A percentile compares a stretch with the other conserved stretches of the same genome.
Conservation (phyloP, 192 early-diverging fungal species). For the Coemansia aciculifera region DNA sequence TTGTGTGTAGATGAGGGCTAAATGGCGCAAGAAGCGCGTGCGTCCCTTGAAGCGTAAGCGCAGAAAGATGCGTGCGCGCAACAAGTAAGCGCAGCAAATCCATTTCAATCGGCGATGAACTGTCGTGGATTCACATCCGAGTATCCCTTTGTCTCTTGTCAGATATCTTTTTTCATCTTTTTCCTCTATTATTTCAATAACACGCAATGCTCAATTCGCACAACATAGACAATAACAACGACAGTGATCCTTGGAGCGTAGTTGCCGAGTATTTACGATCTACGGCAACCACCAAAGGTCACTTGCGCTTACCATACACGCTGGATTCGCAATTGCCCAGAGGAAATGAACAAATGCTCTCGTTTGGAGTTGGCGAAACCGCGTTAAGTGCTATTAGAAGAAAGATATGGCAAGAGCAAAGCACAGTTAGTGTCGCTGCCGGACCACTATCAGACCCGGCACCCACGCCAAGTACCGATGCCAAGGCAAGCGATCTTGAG, state of each 20-base stretch:
- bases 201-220: not conserved
- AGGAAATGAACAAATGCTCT: not conserved
- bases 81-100: conserved; percentile 17
- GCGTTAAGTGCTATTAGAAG: not conserved
- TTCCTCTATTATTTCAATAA: not conserved
- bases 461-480: not conserved
- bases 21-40: conserved; percentile 76
- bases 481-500: not conserved
- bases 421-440: not conserved
- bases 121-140: not conserved
- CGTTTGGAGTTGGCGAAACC: not conserved
- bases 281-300: not conserved
- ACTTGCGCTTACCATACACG: not conserved
- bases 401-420: not conserved
- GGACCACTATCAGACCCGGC: not conserved
- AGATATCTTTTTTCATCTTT: not conserved
- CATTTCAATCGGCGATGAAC: not conserved
- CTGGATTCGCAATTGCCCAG: not conserved
- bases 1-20: conserved; percentile 61
- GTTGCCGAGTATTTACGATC: conserved; percentile 16
- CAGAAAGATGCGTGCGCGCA: conserved; percentile 56
- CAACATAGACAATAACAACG: not conserved
- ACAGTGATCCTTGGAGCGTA: conserved; percentile 16
- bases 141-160: not conserved
- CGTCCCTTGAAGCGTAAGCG: conserved; percentile 72